Conservation (phyloP, 2,329 filamentous ascomycete genomes). For the Calonectria henricotiae region DNA sequence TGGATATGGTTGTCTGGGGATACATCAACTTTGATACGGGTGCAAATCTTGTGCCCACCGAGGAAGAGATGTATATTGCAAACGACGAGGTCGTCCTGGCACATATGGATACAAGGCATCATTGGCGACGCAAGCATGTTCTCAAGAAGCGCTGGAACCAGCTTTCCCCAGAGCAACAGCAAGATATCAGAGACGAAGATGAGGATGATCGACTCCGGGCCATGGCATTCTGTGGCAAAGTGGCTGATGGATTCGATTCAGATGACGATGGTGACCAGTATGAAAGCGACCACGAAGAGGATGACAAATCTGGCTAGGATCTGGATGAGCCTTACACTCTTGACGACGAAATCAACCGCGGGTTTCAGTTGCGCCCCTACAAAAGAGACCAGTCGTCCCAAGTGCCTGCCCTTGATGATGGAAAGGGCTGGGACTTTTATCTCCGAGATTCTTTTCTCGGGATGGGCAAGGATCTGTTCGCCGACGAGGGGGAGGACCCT, state of each 20-base stretch:
- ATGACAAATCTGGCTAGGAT: conserved; percentile 37
- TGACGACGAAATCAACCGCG: conserved; percentile 57
- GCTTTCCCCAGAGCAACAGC: conserved; percentile 58
- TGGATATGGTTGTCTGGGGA: conserved; percentile 76
- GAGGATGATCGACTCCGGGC: conserved; percentile 57
- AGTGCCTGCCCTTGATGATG: conserved; percentile 45
- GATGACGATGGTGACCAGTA: neutral
- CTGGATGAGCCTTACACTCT: conserved; percentile 43
- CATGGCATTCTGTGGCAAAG: conserved; percentile 55
- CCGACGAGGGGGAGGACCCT: conserved; percentile 49
- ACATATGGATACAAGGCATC: conserved; percentile 55
- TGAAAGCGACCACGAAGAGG: conserved; percentile 23
- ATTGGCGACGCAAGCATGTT: conserved; percentile 65
- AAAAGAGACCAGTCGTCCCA: conserved; percentile 27
- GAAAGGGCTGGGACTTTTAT: conserved; percentile 51
- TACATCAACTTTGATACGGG: conserved; percentile 70
- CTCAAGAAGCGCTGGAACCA: conserved; percentile 63
- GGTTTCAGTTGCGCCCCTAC: conserved; percentile 53
- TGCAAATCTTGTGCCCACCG: conserved; percentile 66
- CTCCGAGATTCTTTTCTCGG: conserved; percentile 49
- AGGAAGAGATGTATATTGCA: conserved; percentile 69
- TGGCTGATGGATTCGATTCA: conserved; percentile 41
- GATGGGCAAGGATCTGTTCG: conserved; percentile 38
- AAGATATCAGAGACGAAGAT: conserved; percentile 59
- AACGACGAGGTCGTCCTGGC: conserved; percentile 62